phyloP scores from a whole-genome alignment of 2,329 filamentous ascomycete genomes.

The Pseudopithomyces chartarum region DNA sequence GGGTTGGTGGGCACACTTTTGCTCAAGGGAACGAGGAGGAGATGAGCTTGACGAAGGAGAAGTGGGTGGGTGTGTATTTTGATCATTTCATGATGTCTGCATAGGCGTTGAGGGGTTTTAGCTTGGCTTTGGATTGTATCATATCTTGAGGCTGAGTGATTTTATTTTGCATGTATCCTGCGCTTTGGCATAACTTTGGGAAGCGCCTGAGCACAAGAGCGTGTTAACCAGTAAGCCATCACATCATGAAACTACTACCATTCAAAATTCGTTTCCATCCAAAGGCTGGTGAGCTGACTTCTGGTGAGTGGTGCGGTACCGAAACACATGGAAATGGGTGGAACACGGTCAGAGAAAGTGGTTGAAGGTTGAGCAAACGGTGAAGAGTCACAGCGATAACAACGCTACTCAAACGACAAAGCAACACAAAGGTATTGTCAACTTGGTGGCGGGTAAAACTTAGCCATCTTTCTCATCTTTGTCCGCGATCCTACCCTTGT shows the following conservation, averaged over 20 bases:
- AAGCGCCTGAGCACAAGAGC: background rate
- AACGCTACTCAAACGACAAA: slow-evolving; percentile 12
- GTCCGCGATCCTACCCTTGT: background rate
- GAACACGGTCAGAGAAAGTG: slow-evolving; percentile 18
- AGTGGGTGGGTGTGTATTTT: background rate
- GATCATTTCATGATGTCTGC: slow-evolving; percentile 10
- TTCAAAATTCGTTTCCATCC: too few species aligned
- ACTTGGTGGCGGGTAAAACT: background rate
- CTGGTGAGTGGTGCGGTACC: slow-evolving; percentile 1
- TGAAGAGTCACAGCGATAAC: slow-evolving; percentile 26
- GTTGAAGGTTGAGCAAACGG: slow-evolving; percentile 19
- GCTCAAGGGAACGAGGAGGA: slow-evolving; percentile 74
- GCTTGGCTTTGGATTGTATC: slow-evolving; percentile 19
- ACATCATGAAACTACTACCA: background rate
- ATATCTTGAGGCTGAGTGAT: slow-evolving; percentile 15
- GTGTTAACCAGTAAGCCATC: background rate
- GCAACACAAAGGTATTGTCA: slow-evolving; percentile 8
- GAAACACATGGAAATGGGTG: slow-evolving; percentile 34
- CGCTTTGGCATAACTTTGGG: background rate
- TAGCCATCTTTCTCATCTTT: background rate
- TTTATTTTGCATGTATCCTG: background rate
- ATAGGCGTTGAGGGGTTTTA: slow-evolving; percentile 31
- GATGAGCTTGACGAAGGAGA: slow-evolving; percentile 32
- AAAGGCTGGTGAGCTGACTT: background rate
- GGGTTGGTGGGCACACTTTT: slow-evolving; percentile 91